Evolutionary conservation across 768 basidiomycete species (phyloP), one percentile per base, ranked within the genome.

Genomic region (Leccinum boreale): DNA sequence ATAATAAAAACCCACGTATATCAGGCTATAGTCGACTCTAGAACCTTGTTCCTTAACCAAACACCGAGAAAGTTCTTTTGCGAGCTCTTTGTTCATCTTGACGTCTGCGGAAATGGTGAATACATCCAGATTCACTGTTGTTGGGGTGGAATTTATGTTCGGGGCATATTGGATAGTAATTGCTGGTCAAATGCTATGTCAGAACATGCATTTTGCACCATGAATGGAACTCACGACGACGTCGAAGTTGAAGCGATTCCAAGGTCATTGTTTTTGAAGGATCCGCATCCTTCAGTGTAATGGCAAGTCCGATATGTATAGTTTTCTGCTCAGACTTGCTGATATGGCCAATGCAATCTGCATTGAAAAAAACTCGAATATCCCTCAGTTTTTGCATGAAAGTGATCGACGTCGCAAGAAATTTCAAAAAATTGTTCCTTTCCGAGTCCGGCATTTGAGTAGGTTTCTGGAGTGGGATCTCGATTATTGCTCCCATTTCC

Each of bases 321-420:
- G 64, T 65, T 24, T 76, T 39, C 4, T 83, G 83, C 19, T 77
- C 65, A 1, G 78, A 74, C 74, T 92, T 94, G 39, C 76, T 78
- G 50, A 94, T 69, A 36, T 75, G 79, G n/a, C 84, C 82, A 2
- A 94, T 76, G 39, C 85, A 77, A 63, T 84, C 82, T 59, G 85
- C 85, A 64, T 98, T 86, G 42, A 94, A 82, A 70, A 82, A 91
- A 31, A 97, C 82, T 62, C 83, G 86, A 56, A 97, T 84, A 69
- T 86, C 78, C 14, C 77, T 75, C 9, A 98, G 79, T 58, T 85
- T 79, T 3, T 79, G 75, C 88, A 96, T 97, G 75, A 98, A 98
- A 0, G 93, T 93, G 55, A 98, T 85, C 0, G 90, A 91, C 4
- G 93, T 93, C 23, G 87, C 81, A 15, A 98, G 79, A 71, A 98